These are phyloP conservation scores for Coffea canephora DNA, from an alignment of 257 asterid species.

Conservation along the genomic window DNA sequence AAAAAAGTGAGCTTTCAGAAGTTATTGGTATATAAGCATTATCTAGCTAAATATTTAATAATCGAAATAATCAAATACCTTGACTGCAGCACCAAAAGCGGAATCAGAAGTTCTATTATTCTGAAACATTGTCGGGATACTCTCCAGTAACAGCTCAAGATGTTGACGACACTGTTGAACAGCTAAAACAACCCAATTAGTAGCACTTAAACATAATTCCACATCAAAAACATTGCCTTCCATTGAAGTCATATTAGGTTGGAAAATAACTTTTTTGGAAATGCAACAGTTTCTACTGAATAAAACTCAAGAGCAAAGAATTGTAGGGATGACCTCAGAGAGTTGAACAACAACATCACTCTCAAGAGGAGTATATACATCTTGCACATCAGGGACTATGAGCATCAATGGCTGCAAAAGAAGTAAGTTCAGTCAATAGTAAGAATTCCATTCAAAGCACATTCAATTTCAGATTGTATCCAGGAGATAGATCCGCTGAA, in stretches of 20 bases:
- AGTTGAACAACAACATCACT: constrained; percentile 90
- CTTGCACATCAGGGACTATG: constrained; percentile 95
- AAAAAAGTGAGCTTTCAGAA: neutral
- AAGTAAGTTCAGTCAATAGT: constrained; percentile 17
- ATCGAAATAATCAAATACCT: constrained; percentile 43
- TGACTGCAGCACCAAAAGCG: constrained; percentile 88
- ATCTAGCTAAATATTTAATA: neutral
- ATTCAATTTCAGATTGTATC: neutral
- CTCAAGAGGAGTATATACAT: constrained; percentile 92
- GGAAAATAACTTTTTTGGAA: neutral
- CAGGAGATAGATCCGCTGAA: constrained; percentile 4
- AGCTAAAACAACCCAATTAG: constrained; percentile 13
- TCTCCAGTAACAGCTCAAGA: constrained; percentile 80
- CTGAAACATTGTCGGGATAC: constrained; percentile 87
- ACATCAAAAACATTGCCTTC: neutral
- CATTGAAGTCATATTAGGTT: neutral
- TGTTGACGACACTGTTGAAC: constrained; percentile 78
- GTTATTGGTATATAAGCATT: neutral
- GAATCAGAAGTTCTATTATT: constrained; percentile 80
- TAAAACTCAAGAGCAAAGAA: constrained; percentile 14
- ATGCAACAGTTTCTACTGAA: neutral
- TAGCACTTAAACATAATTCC: neutral
- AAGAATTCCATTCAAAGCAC: neutral
- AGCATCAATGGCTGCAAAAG: constrained; percentile 93
- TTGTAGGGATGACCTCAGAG: constrained; percentile 62